Percentiles rank a stretch among this genome's conserved stretches.
phyloP scores from a whole-genome alignment of 225 moss, liverwort and hornwort genomes.

The Marchantia paleacea region DNA sequence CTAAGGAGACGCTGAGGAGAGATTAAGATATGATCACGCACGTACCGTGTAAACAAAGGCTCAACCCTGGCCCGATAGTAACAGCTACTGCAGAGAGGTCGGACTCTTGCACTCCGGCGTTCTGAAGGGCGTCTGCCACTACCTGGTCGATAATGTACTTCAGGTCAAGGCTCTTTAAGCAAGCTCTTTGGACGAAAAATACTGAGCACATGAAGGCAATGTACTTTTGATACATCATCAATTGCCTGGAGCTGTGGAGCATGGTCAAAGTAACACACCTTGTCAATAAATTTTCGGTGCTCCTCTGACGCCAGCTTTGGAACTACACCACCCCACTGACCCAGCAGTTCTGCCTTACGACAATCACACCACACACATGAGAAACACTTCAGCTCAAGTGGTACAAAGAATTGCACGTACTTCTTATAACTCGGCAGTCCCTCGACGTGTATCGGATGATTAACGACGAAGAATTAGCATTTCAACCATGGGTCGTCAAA shows the following conservation, averaged over 20 bases:
- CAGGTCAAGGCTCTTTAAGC: too few relatives aligned
- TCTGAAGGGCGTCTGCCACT: slow-evolving; percentile 81
- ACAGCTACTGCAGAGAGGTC: slow-evolving; percentile 94
- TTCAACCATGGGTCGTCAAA: too few relatives aligned
- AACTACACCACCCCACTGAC: slow-evolving; percentile 94
- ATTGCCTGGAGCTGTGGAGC: too few relatives aligned
- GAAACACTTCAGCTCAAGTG: slow-evolving; percentile 28
- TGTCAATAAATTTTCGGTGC: slow-evolving; percentile 84
- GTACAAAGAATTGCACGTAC: background rate
- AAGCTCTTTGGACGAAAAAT: too few relatives aligned
- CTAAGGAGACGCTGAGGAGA: background rate
- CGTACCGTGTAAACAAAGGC: slow-evolving; percentile 86
- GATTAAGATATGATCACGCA: background rate
- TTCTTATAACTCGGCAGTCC: background rate
- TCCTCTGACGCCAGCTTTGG: slow-evolving; percentile 91
- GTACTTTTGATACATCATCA: too few relatives aligned
- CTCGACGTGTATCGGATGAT: background rate
- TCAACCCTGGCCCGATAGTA: slow-evolving; percentile 91
- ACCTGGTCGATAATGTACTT: slow-evolving; percentile 51
- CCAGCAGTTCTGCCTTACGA: slow-evolving; percentile 79
- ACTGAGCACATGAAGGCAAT: too few relatives aligned
- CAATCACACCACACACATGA: slow-evolving; percentile 6
- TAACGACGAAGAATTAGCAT: background rate
- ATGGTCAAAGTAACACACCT: slow-evolving; percentile 36
- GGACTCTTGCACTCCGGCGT: slow-evolving; percentile 66